Percentiles rank a stretch among this genome's conserved stretches.
These are phyloP conservation scores for Vicia sativa DNA, from an alignment of 306 rosid species.

Conservation along the genomic window DNA sequence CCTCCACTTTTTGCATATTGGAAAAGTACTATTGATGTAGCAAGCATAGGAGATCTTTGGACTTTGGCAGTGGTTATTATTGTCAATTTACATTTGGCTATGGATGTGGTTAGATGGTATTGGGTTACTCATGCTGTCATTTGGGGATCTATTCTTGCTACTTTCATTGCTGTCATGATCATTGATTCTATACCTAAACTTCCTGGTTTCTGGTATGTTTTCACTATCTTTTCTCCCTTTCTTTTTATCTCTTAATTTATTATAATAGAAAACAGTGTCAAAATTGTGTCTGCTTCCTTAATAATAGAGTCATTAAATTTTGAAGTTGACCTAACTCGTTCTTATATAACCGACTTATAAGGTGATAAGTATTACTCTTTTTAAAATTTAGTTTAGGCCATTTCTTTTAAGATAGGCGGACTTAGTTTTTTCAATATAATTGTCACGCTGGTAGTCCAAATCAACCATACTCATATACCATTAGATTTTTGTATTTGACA, in stretches of 20 bases:
- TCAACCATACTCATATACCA: too few species aligned
- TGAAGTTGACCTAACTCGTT: too few species aligned
- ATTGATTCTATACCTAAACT: constrained; percentile 68
- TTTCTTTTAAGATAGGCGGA: too few species aligned
- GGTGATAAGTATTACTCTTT: too few species aligned
- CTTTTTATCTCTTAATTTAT: background rate
- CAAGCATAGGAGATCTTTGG: constrained; percentile 98
- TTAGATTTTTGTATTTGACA: too few species aligned
- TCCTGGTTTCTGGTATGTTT: constrained; percentile 80
- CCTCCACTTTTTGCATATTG: constrained; percentile 79
- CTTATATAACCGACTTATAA: too few species aligned
- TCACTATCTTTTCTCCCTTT: constrained; percentile 12
- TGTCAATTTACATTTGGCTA: constrained; percentile 91
- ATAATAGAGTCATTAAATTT: too few species aligned
- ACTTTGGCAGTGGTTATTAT: constrained; percentile 74
- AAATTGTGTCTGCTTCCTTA: too few species aligned
- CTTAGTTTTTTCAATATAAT: too few species aligned
- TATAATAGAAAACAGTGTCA: background rate
- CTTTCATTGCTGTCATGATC: constrained; percentile 69
- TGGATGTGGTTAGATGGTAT: constrained; percentile 85
- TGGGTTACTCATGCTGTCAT: constrained; percentile 76
- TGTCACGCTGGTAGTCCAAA: too few species aligned
- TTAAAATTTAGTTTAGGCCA: too few species aligned
- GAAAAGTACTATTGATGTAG: constrained; percentile 65
- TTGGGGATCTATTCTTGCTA: constrained; percentile 91